Conservation (phyloP, 208 protist species). For the Leishmania guyanensis region DNA sequence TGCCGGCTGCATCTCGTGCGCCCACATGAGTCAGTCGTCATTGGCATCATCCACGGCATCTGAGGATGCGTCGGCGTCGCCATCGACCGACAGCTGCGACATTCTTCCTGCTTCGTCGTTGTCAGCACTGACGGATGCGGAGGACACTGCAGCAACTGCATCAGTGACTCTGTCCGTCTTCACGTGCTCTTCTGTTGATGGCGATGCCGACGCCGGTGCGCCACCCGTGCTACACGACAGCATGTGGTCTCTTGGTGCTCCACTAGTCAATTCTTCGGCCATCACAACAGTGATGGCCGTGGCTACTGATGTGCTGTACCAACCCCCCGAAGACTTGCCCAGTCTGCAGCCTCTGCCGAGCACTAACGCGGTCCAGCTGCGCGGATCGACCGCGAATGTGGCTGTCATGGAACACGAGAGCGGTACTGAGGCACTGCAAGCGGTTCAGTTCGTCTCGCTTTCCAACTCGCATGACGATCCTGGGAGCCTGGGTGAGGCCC, state of each 20-base stretch:
- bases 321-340: not conserved
- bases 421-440: not conserved
- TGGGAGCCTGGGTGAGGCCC: not conserved
- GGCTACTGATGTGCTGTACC: not conserved
- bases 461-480: not conserved
- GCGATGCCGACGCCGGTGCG: not conserved
- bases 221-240: not conserved
- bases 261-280: not conserved
- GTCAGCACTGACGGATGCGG: not conserved
- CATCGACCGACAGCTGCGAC: not conserved
- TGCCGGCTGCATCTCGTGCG: not conserved
- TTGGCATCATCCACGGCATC: not conserved
- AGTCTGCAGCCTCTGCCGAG: not conserved
- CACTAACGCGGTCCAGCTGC: not conserved
- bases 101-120: not conserved
- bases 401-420: not conserved
- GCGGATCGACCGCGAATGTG: not conserved
- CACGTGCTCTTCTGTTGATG: not conserved
- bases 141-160: not conserved
- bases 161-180: not conserved
- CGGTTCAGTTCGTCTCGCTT: not conserved
- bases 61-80: not conserved
- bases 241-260: not conserved
- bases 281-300: not conserved
- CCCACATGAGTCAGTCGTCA: constrained; percentile 5